Evolutionary conservation across 306 rosid genomes (phyloP), one percentile per base, ranked within the genome.

Genomic region (Dalbergia cochinchinensis): DNA sequence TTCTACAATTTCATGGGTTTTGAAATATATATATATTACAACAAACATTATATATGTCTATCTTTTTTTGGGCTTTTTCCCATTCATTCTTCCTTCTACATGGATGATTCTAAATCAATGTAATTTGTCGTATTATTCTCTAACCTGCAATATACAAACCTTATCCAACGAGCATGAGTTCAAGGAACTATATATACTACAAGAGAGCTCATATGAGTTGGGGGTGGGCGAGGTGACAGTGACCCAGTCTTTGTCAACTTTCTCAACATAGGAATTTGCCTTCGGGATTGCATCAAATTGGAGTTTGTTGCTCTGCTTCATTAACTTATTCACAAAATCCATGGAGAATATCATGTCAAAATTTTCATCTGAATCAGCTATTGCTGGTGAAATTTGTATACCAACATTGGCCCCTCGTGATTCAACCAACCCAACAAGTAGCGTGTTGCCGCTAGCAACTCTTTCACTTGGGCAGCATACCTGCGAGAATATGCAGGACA

Each of bases 161-260:
- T 89, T 84, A 14, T 87, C 90, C 39, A 83, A 86, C 7, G 97
- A 81, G 71, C 91, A 90, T 20, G 78, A 80, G 45, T 90, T 86
- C 55, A 92, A 82, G 77, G 85, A 83, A 83, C 93, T 88, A 82
- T 86, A 90, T 71, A 92, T 85, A 13, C 92, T 80, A 83, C 92
- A 85, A 81, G 85, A 79, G 16, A 95, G 81, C 69, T 91, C 94
- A 69, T 34, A 87, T 44, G 99, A 95, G 85, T 92, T 92, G 4
- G 92, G 88, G 33, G 64, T 76, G 79, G 92, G 73, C 18, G 98
- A 87, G 35, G 83, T 80, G 50, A 92, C 88, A 35, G 92, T 88
- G 69, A 92, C 82, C 99, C 96, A 95, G 20, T 95, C 96, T 71
- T 95, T 89, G 37, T 83, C 97, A 61, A 84, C 89, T 82, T 82